phyloP scores from a whole-genome alignment of 805 yeast genomes.

The Candida gorgasii region DNA sequence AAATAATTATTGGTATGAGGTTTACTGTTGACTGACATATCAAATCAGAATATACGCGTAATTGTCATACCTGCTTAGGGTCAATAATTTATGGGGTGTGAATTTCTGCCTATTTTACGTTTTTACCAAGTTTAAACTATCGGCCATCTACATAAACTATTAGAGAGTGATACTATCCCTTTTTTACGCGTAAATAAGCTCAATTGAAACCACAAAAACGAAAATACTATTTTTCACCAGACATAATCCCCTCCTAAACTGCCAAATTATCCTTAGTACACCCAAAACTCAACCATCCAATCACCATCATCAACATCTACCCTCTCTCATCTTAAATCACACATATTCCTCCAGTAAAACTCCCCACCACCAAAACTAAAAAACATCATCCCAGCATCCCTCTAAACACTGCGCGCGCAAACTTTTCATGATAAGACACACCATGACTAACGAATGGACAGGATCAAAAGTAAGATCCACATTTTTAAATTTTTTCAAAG shows the following conservation, averaged over 20 bases:
- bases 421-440: constrained; percentile 8
- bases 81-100: background rate
- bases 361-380: background rate
- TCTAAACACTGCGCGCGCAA: constrained; percentile 6
- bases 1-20: background rate
- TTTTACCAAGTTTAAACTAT: no score
- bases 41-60: background rate
- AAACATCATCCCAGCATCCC: background rate
- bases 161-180: no score
- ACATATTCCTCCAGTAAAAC: background rate
- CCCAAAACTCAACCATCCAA: no score
- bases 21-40: background rate
- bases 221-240: no score
- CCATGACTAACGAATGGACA: constrained; percentile 36
- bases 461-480: constrained; percentile 72
- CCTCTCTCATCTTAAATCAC: background rate
- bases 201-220: no score
- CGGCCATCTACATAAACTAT: no score
- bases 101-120: background rate
- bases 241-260: no score
- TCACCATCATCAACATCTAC: no score
- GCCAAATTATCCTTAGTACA: no score
- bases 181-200: no score
- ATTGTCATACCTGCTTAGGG: constrained; percentile 1
- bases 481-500: constrained; percentile 76